phyloP scores from a whole-genome alignment of 2,329 filamentous ascomycete genomes.

The Aspergillus sp. region DNA sequence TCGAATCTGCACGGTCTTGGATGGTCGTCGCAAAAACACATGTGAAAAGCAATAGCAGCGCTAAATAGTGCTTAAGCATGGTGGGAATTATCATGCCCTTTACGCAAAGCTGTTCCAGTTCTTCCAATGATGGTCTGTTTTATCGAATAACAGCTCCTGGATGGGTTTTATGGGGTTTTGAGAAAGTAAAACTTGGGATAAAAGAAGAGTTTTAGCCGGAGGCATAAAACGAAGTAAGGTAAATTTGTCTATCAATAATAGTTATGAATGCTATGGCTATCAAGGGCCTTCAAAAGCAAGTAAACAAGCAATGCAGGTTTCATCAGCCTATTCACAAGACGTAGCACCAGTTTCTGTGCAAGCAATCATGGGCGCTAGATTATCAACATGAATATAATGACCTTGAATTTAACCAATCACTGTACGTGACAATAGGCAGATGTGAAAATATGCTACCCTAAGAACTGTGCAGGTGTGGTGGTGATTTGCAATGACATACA shows the following conservation, averaged over 20 bases:
- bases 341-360: not conserved
- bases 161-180: no score
- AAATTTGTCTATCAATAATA: not conserved
- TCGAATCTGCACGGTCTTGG: not conserved
- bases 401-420: not conserved
- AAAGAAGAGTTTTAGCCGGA: no score
- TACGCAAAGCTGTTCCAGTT: no score
- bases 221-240: not conserved
- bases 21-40: not conserved
- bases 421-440: not conserved
- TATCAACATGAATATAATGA: not conserved
- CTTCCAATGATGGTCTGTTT: no score
- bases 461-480: not conserved
- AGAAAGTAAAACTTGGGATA: no score
- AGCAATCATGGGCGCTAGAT: not conserved
- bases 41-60: not conserved
- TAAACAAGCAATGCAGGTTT: no score
- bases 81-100: not conserved
- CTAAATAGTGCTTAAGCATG: not conserved
- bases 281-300: no score
- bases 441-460: not conserved
- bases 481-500: conserved; percentile 1
- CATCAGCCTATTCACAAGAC: not conserved
- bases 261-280: not conserved
- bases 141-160: no score